Evolutionary conservation across 306 rosid genomes (phyloP).

Genomic region (Sindora glabra): DNA sequence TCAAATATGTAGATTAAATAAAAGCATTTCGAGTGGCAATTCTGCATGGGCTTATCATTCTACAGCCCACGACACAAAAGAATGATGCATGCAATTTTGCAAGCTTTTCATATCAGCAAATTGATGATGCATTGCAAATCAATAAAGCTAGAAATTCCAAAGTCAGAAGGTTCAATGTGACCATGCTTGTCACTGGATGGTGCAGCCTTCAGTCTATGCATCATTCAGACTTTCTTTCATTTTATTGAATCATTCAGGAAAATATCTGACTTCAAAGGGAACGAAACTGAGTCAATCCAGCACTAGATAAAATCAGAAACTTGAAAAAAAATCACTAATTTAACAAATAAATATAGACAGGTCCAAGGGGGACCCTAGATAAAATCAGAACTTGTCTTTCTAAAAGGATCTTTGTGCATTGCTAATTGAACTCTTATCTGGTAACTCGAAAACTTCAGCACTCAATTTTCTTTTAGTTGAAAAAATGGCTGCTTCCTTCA

Average conservation of each 20-base stretch:
- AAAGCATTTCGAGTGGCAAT: too few species aligned
- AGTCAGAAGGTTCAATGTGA: background rate
- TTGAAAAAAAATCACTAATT: background rate
- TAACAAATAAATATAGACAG: background rate
- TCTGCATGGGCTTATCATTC: too few species aligned
- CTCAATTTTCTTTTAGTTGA: background rate
- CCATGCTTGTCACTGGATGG: background rate
- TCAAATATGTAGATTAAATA: too few species aligned
- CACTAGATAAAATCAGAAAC: too few species aligned
- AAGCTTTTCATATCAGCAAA: background rate
- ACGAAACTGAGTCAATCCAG: conserved; percentile 2
- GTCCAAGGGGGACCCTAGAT: background rate
- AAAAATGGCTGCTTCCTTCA: background rate
- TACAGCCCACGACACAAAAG: too few species aligned
- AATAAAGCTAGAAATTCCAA: background rate
- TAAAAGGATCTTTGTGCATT: background rate
- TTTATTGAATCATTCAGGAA: too few species aligned
- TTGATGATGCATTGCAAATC: background rate
- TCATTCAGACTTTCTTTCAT: too few species aligned
- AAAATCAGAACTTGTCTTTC: background rate
- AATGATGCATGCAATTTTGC: background rate
- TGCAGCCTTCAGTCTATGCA: background rate
- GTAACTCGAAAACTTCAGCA: background rate
- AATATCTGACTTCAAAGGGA: conserved; percentile 1
- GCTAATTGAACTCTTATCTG: background rate